Conservation (phyloP, 2,329 filamentous ascomycete genomes). For the Aspergillus transmontanensis region DNA sequence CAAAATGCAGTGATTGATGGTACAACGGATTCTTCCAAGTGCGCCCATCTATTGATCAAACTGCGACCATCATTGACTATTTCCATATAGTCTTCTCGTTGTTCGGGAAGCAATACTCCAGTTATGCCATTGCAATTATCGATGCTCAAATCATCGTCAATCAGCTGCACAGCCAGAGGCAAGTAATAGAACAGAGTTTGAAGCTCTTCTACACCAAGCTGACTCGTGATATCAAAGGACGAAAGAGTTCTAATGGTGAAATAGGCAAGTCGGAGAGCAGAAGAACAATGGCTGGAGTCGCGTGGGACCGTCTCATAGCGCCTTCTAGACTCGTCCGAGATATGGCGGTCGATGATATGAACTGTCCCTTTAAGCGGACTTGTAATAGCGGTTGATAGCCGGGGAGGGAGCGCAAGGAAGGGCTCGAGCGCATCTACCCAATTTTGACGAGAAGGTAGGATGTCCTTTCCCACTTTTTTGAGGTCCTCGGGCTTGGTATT, state of each 20-base stretch:
- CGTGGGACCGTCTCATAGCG: constrained; percentile 46
- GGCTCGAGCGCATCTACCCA: constrained; percentile 67
- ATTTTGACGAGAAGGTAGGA: constrained; percentile 65
- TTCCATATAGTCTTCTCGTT: constrained; percentile 56
- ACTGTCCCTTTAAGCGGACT: constrained; percentile 72
- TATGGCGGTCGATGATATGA: constrained; percentile 57
- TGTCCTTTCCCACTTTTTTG: constrained; percentile 36
- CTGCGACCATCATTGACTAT: constrained; percentile 55
- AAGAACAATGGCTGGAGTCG: constrained; percentile 70
- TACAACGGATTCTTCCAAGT: constrained; percentile 23
- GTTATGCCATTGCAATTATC: constrained; percentile 58
- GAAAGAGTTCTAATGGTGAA: constrained; percentile 66
- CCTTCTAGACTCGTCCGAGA: constrained; percentile 28
- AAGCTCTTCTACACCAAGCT: constrained; percentile 34
- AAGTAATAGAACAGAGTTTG: constrained; percentile 54
- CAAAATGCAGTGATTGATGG: constrained; percentile 32
- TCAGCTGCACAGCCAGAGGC: constrained; percentile 57
- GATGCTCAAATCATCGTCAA: constrained; percentile 63
- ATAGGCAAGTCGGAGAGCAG: constrained; percentile 73
- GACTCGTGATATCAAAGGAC: constrained; percentile 37
- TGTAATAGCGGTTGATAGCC: constrained; percentile 69
- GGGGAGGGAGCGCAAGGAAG: constrained; percentile 48
- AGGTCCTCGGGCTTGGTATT: constrained; percentile 30
- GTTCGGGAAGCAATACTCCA: constrained; percentile 49
- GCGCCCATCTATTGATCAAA: constrained; percentile 49